Base-by-base conservation (phyloP, 2,329 filamentous ascomycete species). In the Fusarium xyrophilum region DNA sequence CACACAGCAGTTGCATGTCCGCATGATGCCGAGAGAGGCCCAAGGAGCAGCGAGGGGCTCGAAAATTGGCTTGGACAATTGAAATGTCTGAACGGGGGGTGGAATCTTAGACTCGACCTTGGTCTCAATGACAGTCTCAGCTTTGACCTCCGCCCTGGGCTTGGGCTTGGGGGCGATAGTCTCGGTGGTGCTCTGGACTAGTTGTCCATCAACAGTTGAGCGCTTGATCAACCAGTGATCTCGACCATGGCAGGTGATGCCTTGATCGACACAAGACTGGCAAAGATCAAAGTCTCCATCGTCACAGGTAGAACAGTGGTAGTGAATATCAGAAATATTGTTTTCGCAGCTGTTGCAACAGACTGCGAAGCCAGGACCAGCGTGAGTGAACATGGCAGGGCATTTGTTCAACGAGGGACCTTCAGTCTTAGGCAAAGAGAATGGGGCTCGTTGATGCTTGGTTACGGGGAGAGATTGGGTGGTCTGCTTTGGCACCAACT, bases 141-240 rank as follows among this genome's bases (percentile, higher is more conserved):
- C 60, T 70, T 76, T 75, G 46, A 50, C 48, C 67, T 67, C 60
- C 42, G 66, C 43, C 51, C 73, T 69, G n/a, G 63, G 44, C 55
- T 74, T 69, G 17, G 63, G 74, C 81, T 91, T 93, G 57, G 91
- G 89, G 38, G 87, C 83, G 61, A 97, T 85, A 27, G 86, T 91
- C 80, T 97, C 92, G 2, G 94, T 97, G 25, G 88, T 93, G 84
- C 94, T 97, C 79, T 89, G 93, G 70, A 93, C 86, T 59, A 97
- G 89, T 68, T 88, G 84, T 52, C 94, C 95, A 62, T 93, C 86
- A 74, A 90, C 85, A 66, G 97, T 88, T 67, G 88, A 89, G 61
- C 96, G 91, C 87, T 97, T 97, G 79, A 98, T 95, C 79, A 99
- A 84, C 94, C 93, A 97, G 81, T 99, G 96, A 67, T 88, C 86